These are phyloP conservation scores for Rhododendron ferrugineum DNA, from an alignment of 148 eudicot genomes.

Conservation along the genomic window DNA sequence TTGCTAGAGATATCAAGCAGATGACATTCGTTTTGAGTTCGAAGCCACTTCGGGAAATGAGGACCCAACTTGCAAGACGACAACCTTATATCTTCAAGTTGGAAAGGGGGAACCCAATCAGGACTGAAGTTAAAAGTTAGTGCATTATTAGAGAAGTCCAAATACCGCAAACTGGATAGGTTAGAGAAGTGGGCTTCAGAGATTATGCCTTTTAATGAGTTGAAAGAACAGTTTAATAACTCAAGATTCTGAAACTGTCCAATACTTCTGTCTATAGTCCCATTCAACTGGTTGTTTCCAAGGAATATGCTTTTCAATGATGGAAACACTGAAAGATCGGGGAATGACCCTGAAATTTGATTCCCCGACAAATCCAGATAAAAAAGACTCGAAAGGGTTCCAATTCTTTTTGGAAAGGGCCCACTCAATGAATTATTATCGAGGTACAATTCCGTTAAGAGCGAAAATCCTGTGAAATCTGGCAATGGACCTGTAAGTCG, in stretches of 20 bases:
- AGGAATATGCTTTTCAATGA: slow-evolving; percentile 11
- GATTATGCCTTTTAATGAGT: slow-evolving; percentile 20
- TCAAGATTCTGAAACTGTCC: slow-evolving; percentile 22
- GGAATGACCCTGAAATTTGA: slow-evolving; percentile 14
- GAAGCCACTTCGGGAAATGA: slow-evolving; percentile 17
- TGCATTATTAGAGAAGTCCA: neutral
- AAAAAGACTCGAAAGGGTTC: neutral
- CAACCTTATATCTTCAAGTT: neutral
- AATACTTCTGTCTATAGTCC: slow-evolving; percentile 14
- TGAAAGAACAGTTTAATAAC: slow-evolving; percentile 15
- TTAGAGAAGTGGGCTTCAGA: slow-evolving; percentile 18
- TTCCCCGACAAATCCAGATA: neutral
- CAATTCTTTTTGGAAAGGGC: neutral
- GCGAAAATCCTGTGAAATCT: neutral
- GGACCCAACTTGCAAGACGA: slow-evolving; percentile 14
- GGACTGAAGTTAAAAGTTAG: neutral
- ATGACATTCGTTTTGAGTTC: neutral
- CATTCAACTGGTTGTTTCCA: slow-evolving; percentile 12
- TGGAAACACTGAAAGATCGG: slow-evolving; percentile 4
- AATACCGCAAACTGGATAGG: neutral
- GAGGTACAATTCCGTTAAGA: neutral
- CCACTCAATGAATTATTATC: neutral
- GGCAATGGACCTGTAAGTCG: neutral
- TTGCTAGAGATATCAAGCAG: neutral
- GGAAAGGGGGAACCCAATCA: slow-evolving; percentile 19